phyloP scores from a whole-genome alignment of 1,139 yeast genomes.

The Hyphopichia khmerensis region DNA sequence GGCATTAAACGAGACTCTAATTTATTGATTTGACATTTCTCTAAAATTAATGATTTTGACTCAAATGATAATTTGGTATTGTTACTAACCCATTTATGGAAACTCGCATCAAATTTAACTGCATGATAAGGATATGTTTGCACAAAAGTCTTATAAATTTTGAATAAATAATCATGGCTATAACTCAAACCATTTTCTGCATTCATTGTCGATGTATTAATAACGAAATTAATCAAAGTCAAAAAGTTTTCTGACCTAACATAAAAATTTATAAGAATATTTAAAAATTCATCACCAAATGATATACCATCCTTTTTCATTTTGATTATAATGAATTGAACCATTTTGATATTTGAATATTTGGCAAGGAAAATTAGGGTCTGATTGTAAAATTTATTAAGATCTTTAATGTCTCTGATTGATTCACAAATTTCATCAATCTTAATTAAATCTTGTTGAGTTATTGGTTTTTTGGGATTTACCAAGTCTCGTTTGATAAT shows the following conservation, averaged over 20 bases:
- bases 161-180: constrained; percentile 20
- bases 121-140: constrained; percentile 36
- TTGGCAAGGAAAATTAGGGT: constrained; percentile 14
- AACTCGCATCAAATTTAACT: constrained; percentile 19
- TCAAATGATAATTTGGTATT: constrained; percentile 5
- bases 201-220: constrained; percentile 16
- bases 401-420: constrained; percentile 4
- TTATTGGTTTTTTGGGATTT: constrained; percentile 23
- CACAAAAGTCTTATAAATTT: constrained; percentile 30
- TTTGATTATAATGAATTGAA: constrained; percentile 23
- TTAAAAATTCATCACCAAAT: constrained; percentile 15
- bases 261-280: constrained; percentile 24
- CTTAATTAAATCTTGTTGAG: constrained; percentile 22
- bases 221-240: constrained; percentile 20
- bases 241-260: constrained; percentile 24
- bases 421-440: constrained; percentile 18
- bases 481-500: constrained; percentile 28
- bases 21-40: constrained; percentile 18
- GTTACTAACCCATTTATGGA: constrained; percentile 23
- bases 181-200: constrained; percentile 12
- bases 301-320: constrained; percentile 24
- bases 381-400: constrained; percentile 11
- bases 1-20: constrained; percentile 34
- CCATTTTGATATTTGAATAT: constrained; percentile 18
- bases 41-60: constrained; percentile 9